phyloP scores from a whole-genome alignment of 2,329 filamentous ascomycete genomes.

The Cladophialophora bantiana region DNA sequence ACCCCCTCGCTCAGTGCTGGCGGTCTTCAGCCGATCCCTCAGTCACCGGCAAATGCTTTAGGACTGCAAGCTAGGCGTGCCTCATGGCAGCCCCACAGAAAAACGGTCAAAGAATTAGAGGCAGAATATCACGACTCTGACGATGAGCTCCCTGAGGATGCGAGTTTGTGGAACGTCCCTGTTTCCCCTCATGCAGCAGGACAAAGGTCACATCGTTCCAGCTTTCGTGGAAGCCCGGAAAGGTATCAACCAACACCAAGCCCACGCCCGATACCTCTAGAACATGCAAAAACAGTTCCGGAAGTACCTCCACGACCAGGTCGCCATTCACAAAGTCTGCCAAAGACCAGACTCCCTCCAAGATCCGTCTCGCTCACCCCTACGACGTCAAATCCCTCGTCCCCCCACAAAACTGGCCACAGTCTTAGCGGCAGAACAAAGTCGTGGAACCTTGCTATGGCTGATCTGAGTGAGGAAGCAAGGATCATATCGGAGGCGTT shows the following conservation, averaged over 20 bases:
- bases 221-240: constrained; percentile 52
- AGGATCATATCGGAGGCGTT: constrained; percentile 65
- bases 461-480: constrained; percentile 66
- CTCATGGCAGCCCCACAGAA: constrained; percentile 54
- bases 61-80: constrained; percentile 43
- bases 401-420: constrained; percentile 40
- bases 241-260: constrained; percentile 38
- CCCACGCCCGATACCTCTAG: constrained; percentile 52
- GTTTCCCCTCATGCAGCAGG: constrained; percentile 55
- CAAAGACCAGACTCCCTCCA: constrained; percentile 38
- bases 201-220: constrained; percentile 48
- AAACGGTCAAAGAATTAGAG: constrained; percentile 57
- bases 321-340: constrained; percentile 44
- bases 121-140: constrained; percentile 60
- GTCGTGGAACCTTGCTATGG: constrained; percentile 65
- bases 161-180: constrained; percentile 59
- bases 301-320: constrained; percentile 38
- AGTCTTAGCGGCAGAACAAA: constrained; percentile 55
- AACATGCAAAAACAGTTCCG: constrained; percentile 47
- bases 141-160: constrained; percentile 59
- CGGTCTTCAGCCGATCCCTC: constrained; percentile 34
- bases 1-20: constrained; percentile 27
- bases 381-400: constrained; percentile 30
- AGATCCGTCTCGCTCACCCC: constrained; percentile 33
- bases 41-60: constrained; percentile 32